Conservation (phyloP, 768 basidiomycete species). For the Termitomyces sp. region DNA sequence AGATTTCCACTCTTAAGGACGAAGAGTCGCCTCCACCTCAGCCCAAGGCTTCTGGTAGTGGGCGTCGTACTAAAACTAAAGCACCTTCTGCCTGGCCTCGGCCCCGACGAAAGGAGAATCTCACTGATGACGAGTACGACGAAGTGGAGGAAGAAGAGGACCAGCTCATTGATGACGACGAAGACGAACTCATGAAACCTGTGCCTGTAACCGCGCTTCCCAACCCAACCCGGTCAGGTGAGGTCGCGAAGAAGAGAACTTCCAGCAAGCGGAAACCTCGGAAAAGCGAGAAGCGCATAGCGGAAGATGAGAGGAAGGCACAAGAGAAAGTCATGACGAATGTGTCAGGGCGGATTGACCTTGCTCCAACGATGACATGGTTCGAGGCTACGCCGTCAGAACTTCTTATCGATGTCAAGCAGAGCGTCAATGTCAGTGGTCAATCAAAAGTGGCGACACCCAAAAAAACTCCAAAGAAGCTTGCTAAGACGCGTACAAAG, state of each 20-base stretch:
- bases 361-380: constrained; percentile 38
- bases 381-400: constrained; percentile 40
- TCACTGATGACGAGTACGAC: constrained; percentile 52
- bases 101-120: constrained; percentile 21
- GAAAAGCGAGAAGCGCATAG: constrained; percentile 45
- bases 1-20: constrained; percentile 74
- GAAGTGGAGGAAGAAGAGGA: constrained; percentile 76
- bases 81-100: constrained; percentile 18
- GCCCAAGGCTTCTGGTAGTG: constrained; percentile 28
- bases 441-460: constrained; percentile 39
- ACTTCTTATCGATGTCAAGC: constrained; percentile 23
- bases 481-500: constrained; percentile 34
- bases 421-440: constrained; percentile 17
- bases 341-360: constrained; percentile 31
- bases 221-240: constrained; percentile 24
- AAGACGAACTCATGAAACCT: constrained; percentile 29
- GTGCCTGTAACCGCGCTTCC: constrained; percentile 27
- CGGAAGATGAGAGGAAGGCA: constrained; percentile 45
- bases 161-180: constrained; percentile 72
- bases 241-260: constrained; percentile 48
- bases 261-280: constrained; percentile 50
- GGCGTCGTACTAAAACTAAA: constrained; percentile 16
- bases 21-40: constrained; percentile 68
- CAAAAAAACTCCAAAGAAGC: constrained; percentile 48
- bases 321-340: constrained; percentile 37